Evolutionary conservation across 331 rosid genomes (phyloP), one percentile per base, ranked within the genome.

Genomic region (Phaseolus coccineus): DNA sequence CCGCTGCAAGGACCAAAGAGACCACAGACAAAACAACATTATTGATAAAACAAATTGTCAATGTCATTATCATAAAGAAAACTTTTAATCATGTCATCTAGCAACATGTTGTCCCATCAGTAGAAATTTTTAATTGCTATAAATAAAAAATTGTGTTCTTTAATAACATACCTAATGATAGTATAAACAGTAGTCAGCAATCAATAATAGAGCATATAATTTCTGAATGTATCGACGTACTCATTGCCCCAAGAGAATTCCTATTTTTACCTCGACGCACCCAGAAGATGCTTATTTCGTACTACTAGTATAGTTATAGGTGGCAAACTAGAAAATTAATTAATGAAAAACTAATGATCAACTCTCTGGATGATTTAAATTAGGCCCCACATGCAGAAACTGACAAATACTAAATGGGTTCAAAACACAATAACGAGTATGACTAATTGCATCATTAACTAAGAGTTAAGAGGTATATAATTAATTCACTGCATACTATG

Each of bases 1-100:
- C 91, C 87, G 70, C 99, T 96, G 94, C 84, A 85, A 15, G 39
- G 52, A 40, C 2, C 67, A 80, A 73, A 15, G 19, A 48, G 59
- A 55, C 2, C n/a, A 48, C 6, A 63, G 40, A 76, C 68, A 61
- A 39, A 47, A 77, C 30, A 28, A 53, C 61, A 42, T 15, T 25
- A 40, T 19, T 53, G 30, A 80, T 71, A 52, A 62, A 56, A 25
- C 74, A 66, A 42, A 15, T 46, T 61, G 55, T 8, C 24, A 19
- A n/a, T 30, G 33, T 14, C 65, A 47, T 70, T 2, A 22, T 67
- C 67, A 59, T 69, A 30, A 30, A 33, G 67, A 16, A 40, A 55
- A 42, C 2, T 13, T 14, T 28, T 47, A 31, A 74, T 30, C 72
- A 11, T 69, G 39, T 25, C 39, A 72, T 44, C 51, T 30, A 52